Evolutionary conservation across 2,329 filamentous ascomycete species (phyloP).

Genomic region (Cercospora nicotianae): DNA sequence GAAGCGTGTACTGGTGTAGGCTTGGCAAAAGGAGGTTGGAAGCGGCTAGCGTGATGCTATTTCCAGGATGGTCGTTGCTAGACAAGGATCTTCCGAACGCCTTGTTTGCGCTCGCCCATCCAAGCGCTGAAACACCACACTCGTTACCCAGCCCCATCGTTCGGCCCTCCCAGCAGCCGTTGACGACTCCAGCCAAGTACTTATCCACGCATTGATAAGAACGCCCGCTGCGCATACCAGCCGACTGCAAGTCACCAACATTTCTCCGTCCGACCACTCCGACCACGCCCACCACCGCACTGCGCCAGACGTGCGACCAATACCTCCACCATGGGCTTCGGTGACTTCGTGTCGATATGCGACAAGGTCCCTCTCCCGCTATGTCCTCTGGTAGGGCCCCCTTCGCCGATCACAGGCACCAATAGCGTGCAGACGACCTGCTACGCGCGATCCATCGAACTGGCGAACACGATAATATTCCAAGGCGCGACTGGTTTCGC

Average conservation of each 20-base stretch:
- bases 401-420: slow-evolving; percentile 65
- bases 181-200: slow-evolving; percentile 6
- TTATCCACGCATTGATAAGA: slow-evolving; percentile 8
- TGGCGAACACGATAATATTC: slow-evolving; percentile 98
- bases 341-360: slow-evolving; percentile 87
- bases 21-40: not conserved
- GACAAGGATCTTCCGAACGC: slow-evolving; percentile 5
- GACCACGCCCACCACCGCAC: slow-evolving; percentile 6
- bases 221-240: not conserved
- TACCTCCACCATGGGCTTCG: slow-evolving; percentile 72
- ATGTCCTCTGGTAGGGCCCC: slow-evolving; percentile 79
- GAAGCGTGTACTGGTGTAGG: not conserved
- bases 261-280: slow-evolving; percentile 5
- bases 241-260: slow-evolving; percentile 15
- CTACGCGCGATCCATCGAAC: slow-evolving; percentile 90
- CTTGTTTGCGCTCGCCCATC: slow-evolving; percentile 3
- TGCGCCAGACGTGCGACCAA: slow-evolving; percentile 4
- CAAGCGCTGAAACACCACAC: slow-evolving; percentile 11
- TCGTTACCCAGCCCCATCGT: slow-evolving; percentile 12
- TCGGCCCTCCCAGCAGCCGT: slow-evolving; percentile 9
- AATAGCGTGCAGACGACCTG: slow-evolving; percentile 78
- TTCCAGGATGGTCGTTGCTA: slow-evolving; percentile 1
- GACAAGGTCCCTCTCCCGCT: slow-evolving; percentile 79
- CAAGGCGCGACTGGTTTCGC: slow-evolving; percentile 86
- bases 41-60: slow-evolving; percentile 5